phyloP scores from a whole-genome alignment of 1,284 basidiomycete genomes.

The Austropuccinia psidii region DNA sequence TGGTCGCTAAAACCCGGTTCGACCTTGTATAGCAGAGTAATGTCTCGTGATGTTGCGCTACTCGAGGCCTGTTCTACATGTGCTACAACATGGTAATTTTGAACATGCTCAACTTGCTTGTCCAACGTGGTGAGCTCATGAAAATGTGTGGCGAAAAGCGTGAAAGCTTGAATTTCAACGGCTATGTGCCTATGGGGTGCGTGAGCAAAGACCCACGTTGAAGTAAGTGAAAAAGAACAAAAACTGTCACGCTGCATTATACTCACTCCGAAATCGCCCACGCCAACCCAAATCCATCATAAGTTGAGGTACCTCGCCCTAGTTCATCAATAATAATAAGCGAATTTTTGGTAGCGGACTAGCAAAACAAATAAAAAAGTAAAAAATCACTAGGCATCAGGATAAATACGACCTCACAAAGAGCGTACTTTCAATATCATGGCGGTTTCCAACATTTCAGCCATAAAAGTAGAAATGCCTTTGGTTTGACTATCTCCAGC shows the following conservation, averaged over 20 bases:
- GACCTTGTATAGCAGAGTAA: slow-evolving; percentile 91
- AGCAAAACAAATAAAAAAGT: slow-evolving; percentile 28
- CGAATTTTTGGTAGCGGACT: slow-evolving; percentile 86
- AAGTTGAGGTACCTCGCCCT: slow-evolving; percentile 95
- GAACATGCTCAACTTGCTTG: slow-evolving; percentile 74
- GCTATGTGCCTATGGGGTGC: slow-evolving; percentile 79
- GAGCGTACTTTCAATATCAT: slow-evolving; percentile 76
- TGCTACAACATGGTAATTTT: slow-evolving; percentile 92
- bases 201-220: not conserved
- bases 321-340: slow-evolving; percentile 98
- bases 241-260: not conserved
- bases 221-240: not conserved
- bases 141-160: slow-evolving; percentile 96
- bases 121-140: slow-evolving; percentile 92
- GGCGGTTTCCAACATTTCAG: slow-evolving; percentile 97
- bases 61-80: slow-evolving; percentile 56
- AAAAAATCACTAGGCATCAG: not conserved
- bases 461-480: slow-evolving; percentile 98
- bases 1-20: slow-evolving; percentile 77
- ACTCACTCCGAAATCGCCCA: slow-evolving; percentile 96
- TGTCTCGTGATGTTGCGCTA: slow-evolving; percentile 54
- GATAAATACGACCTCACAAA: not conserved
- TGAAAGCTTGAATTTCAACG: slow-evolving; percentile 80
- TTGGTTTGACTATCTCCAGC: slow-evolving; percentile 96
- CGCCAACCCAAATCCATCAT: slow-evolving; percentile 95